A percentile compares a stretch with the other conserved stretches of the same genome.
Evolutionary conservation across 2,329 filamentous ascomycete species (phyloP).

Genomic region (Pezicula carpinea): DNA sequence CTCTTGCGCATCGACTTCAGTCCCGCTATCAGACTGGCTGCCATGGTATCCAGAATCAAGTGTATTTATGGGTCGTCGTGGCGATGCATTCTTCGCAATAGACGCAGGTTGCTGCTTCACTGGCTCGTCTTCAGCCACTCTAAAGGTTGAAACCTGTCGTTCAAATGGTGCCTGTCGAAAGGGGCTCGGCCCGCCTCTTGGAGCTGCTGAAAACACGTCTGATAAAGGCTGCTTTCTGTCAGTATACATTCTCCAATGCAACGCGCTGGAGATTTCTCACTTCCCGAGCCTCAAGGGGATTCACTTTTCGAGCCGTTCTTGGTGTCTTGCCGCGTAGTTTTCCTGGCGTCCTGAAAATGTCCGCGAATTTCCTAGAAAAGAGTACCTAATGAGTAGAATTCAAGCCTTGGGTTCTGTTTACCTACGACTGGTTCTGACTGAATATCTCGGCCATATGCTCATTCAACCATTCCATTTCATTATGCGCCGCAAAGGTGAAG

Average conservation of each 20-base stretch:
- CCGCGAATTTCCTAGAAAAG: constrained; percentile 71
- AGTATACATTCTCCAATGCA: constrained; percentile 10
- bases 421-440: constrained; percentile 79
- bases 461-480: constrained; percentile 97
- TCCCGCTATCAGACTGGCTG: constrained; percentile 41
- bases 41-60: constrained; percentile 70
- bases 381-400: constrained; percentile 12
- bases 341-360: constrained; percentile 92
- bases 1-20: constrained; percentile 8
- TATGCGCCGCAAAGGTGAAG: constrained; percentile 84
- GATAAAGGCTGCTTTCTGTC: constrained; percentile 48
- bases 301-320: constrained; percentile 60
- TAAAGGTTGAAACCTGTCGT: constrained; percentile 43
- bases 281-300: constrained; percentile 53
- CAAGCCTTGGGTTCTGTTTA: constrained; percentile 25
- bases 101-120: constrained; percentile 8
- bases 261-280: constrained; percentile 42
- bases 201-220: constrained; percentile 52
- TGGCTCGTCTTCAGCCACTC: constrained; percentile 51
- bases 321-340: constrained; percentile 80
- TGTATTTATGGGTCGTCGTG: constrained; percentile 27
- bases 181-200: constrained; percentile 41
- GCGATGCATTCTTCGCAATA: constrained; percentile 9
- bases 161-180: constrained; percentile 32
- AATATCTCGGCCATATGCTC: constrained; percentile 98